Conservation (phyloP, 345 rosid species). For the Aegle marmelos region DNA sequence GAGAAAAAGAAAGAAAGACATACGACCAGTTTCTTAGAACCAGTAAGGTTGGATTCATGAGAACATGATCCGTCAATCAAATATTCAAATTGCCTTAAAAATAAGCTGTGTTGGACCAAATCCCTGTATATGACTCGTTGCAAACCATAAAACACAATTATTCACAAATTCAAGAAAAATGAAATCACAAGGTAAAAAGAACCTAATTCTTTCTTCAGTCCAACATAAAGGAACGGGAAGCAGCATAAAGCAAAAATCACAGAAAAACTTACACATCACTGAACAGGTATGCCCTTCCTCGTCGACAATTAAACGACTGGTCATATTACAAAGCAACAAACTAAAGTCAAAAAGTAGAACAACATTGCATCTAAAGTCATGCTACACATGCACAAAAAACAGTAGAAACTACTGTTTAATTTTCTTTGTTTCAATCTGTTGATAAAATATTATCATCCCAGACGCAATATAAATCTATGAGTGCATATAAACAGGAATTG, state of each 20-base stretch:
- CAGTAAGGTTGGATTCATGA: background rate
- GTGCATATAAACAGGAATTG: background rate
- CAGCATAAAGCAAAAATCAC: background rate
- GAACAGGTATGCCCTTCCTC: conserved; percentile 48
- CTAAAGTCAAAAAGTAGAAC: conserved; percentile 1
- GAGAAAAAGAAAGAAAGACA: background rate
- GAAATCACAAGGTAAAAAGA: background rate
- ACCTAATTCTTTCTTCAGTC: background rate
- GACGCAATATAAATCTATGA: background rate
- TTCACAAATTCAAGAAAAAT: background rate
- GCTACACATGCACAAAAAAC: background rate
- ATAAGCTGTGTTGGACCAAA: background rate
- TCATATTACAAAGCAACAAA: conserved; percentile 17
- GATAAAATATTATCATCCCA: background rate
- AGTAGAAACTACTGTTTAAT: background rate
- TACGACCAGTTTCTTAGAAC: background rate
- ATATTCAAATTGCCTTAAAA: background rate
- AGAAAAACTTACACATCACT: conserved; percentile 39
- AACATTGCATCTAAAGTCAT: background rate
- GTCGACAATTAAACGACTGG: conserved; percentile 36
- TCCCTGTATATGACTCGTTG: background rate
- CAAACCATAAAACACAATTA: background rate
- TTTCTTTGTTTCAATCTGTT: background rate
- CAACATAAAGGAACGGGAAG: background rate
- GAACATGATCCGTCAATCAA: background rate